These are phyloP conservation scores for Acacia melanoxylon DNA, from an alignment of 306 rosid genomes.

Conservation along the genomic window DNA sequence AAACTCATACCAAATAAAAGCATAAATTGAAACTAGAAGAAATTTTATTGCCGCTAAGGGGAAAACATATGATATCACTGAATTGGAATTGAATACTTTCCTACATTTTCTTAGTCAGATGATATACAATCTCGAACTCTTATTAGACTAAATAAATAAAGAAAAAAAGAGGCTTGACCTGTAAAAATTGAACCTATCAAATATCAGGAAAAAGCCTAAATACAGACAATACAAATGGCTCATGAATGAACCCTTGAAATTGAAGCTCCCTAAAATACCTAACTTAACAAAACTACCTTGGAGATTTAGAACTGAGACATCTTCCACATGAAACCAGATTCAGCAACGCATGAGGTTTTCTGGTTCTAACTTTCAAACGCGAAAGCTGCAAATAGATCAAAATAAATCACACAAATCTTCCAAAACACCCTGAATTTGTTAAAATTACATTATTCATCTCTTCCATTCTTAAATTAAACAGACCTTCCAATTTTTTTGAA, in stretches of 20 bases:
- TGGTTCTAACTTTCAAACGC: slow-evolving; percentile 64
- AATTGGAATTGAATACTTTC: slow-evolving; percentile 34
- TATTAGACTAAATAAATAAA: slow-evolving; percentile 50
- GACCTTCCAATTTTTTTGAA: background rate
- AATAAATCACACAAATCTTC: background rate
- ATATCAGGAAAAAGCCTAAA: slow-evolving; percentile 49
- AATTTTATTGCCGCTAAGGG: no score
- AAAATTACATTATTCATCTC: background rate
- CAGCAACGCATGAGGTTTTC: slow-evolving; percentile 70
- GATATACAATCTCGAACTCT: slow-evolving; percentile 43
- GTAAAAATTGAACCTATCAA: slow-evolving; percentile 47
- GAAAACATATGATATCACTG: slow-evolving; percentile 37
- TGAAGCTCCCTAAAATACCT: slow-evolving; percentile 34
- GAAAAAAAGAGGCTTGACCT: slow-evolving; percentile 40
- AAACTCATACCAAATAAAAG: background rate
- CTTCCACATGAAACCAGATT: slow-evolving; percentile 87
- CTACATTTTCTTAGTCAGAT: slow-evolving; percentile 41
- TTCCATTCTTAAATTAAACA: background rate
- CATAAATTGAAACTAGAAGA: background rate
- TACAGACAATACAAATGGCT: slow-evolving; percentile 41
- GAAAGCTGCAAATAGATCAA: slow-evolving; percentile 72
- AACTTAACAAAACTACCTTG: slow-evolving; percentile 55
- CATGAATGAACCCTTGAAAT: slow-evolving; percentile 42
- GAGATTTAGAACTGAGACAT: slow-evolving; percentile 74
- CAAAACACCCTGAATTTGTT: background rate